These are phyloP conservation scores for Pleoardoris graminearum DNA, from an alignment of 2,329 filamentous ascomycete species.

Conservation along the genomic window DNA sequence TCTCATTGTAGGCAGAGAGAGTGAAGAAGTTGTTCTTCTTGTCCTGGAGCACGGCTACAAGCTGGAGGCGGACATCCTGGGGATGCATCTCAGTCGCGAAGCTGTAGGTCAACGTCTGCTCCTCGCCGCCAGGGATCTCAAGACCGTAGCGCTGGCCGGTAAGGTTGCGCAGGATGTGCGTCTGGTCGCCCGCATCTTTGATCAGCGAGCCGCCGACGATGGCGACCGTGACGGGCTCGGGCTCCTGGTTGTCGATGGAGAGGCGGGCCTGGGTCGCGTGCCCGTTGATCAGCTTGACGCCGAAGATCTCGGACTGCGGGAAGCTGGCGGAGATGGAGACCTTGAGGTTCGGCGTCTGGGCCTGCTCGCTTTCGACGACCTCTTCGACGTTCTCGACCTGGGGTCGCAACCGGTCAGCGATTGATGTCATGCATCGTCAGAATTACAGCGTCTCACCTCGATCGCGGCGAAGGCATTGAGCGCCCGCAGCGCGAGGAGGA, in stretches of 20 bases:
- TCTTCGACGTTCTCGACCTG: conserved; percentile 41
- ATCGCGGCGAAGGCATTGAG: conserved; percentile 66
- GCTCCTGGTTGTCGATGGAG: conserved; percentile 83
- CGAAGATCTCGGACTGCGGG: conserved; percentile 77
- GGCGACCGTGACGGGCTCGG: conserved; percentile 71
- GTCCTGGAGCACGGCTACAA: conserved; percentile 74
- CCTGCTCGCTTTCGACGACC: conserved; percentile 63
- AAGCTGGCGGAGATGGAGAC: conserved; percentile 62
- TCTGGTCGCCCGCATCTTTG: conserved; percentile 59
- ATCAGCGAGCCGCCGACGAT: conserved; percentile 76
- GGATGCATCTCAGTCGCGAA: conserved; percentile 93
- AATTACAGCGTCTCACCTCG: conserved; percentile 55
- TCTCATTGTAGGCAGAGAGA: conserved; percentile 77
- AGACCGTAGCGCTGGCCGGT: conserved; percentile 75
- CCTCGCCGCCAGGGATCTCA: conserved; percentile 73
- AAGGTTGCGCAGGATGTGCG: conserved; percentile 76
- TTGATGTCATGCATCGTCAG: conserved; percentile 42
- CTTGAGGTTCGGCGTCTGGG: conserved; percentile 62
- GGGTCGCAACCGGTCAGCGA: conserved; percentile 24
- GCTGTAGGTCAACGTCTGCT: conserved; percentile 75
- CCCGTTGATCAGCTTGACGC: conserved; percentile 94
- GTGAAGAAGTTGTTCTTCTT: conserved; percentile 72
- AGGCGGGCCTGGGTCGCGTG: conserved; percentile 80
- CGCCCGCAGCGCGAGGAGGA: conserved; percentile 70
- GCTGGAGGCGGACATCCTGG: conserved; percentile 78